Evolutionary conservation across 78 protist species (phyloP).

Genomic region (Capsaspora owczarzaki): DNA sequence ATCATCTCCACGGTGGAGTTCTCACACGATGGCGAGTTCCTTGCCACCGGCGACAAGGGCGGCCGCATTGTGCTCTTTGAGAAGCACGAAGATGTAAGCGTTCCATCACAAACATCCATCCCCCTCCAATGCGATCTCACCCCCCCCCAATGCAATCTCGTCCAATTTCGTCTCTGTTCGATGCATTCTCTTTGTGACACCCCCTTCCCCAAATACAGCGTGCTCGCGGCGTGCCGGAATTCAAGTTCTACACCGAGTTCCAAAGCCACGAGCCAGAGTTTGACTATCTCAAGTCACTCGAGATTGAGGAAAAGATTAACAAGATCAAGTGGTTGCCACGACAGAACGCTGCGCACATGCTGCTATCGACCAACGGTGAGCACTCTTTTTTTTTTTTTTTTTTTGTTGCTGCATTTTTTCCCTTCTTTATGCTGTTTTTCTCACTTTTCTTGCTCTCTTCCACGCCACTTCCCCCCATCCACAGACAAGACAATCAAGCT

Average conservation of each 20-base stretch:
- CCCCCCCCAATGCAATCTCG: not conserved
- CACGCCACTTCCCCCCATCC: too few relatives aligned
- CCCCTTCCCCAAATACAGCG: too few relatives aligned
- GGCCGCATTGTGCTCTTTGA: constrained; percentile 83
- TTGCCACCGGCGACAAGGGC: constrained; percentile 96
- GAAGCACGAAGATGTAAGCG: not conserved
- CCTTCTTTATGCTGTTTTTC: not conserved
- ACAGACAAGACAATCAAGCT: constrained; percentile 96
- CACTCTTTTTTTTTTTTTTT: not conserved
- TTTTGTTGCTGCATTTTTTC: not conserved
- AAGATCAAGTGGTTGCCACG: constrained; percentile 74
- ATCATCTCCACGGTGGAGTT: constrained; percentile 88
- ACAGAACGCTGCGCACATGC: constrained; percentile 42
- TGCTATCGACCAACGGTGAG: constrained; percentile 82
- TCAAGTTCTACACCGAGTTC: constrained; percentile 86
- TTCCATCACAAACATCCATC: not conserved
- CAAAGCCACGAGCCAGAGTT: constrained; percentile 96
- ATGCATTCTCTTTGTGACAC: not conserved
- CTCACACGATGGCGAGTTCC: constrained; percentile 76
- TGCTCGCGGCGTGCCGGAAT: constrained; percentile 62
- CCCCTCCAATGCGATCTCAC: not conserved
- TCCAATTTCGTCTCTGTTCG: not conserved
- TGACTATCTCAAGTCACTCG: constrained; percentile 92
- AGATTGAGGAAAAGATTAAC: constrained; percentile 98
- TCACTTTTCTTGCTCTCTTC: not conserved